Evolutionary conservation across 768 basidiomycete genomes (phyloP), one percentile per base, ranked within the genome.

Genomic region (Boletus tomentosulus): DNA sequence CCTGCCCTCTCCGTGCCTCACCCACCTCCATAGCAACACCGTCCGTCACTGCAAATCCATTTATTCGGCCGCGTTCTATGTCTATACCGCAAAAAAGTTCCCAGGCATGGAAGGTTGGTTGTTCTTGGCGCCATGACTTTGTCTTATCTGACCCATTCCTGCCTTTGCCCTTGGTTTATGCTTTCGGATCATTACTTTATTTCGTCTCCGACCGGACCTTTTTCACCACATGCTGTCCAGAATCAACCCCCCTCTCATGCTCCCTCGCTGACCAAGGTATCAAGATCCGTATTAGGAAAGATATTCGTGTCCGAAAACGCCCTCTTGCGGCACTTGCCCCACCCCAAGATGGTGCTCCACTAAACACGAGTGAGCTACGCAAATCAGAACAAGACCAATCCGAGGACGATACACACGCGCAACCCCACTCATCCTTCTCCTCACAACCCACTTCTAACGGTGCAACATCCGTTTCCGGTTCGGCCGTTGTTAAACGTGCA

Each of bases 81-180:
- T 97, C 11, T 97, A 93, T 68, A 93, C 93, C 0, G 91, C 92
- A 15, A 97, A 97, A 79, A 93, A 94, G 71, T 97, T 96, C 66
- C 93, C 94, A 0, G 93, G 94, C 25, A 95, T 95, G 90, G 90
- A 92, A 78, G 87, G 92, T 90, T 59, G 25, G 83, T 71, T 10
- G 28, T 38, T 27, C 43, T 44, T 37, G 7, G 22, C 24, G 6
- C 30, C 22, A 19, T n/a, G 4, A 11, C 27, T 33, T 49, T 53
- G 61, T 60, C 63, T 64, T 66, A 60, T 66, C 63, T 64, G 46
- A 64, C 46, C 44, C 44, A 25, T 25, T 9, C 50, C 44, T 51
- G 13, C 45, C 46, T 15, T 59, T 45, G 46, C 56, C 55, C 47
- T 58, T 58, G 46, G 57, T 57, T 48, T 46, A 46, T 52, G 28